Evolutionary conservation across 768 basidiomycete genomes (phyloP).

Genomic region (Roridomyces roridus): DNA sequence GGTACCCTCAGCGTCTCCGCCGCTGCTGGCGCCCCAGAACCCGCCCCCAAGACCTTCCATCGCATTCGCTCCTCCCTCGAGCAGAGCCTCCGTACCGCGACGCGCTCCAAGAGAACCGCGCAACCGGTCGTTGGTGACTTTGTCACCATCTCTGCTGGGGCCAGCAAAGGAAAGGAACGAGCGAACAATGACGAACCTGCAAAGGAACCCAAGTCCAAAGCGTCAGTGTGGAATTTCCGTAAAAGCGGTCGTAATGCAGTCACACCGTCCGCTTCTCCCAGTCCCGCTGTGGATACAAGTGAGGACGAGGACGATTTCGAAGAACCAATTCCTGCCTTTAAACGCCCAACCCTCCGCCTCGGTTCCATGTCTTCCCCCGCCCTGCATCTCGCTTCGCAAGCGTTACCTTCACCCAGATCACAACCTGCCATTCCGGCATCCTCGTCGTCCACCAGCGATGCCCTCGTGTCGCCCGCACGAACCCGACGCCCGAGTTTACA

Average conservation of each 20-base stretch:
- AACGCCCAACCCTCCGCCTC: slow-evolving; percentile 68
- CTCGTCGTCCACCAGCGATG: slow-evolving; percentile 53
- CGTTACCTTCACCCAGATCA: slow-evolving; percentile 59
- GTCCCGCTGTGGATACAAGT: slow-evolving; percentile 30
- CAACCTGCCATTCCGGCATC: slow-evolving; percentile 52
- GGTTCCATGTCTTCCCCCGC: slow-evolving; percentile 81
- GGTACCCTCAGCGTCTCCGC: slow-evolving; percentile 37
- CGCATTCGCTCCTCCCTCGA: slow-evolving; percentile 72
- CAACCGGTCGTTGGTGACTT: slow-evolving; percentile 46
- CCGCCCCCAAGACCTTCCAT: slow-evolving; percentile 60
- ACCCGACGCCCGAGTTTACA: slow-evolving; percentile 47
- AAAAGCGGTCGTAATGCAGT: slow-evolving; percentile 46
- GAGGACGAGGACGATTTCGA: slow-evolving; percentile 34
- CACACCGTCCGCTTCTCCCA: slow-evolving; percentile 44
- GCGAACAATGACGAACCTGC: slow-evolving; percentile 42
- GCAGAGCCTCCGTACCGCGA: slow-evolving; percentile 68
- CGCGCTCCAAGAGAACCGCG: slow-evolving; percentile 57
- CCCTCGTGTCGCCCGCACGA: slow-evolving; percentile 52
- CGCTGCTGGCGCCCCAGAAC: slow-evolving; percentile 40
- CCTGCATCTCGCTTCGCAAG: slow-evolving; percentile 66
- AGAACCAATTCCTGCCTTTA: slow-evolving; percentile 56
- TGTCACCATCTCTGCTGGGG: slow-evolving; percentile 45
- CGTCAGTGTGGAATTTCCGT: slow-evolving; percentile 54
- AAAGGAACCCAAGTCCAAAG: slow-evolving; percentile 47
- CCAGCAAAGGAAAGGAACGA: slow-evolving; percentile 53